Evolutionary conservation across 164 flowering plant species (phyloP).

Genomic region (Saururus chinensis): DNA sequence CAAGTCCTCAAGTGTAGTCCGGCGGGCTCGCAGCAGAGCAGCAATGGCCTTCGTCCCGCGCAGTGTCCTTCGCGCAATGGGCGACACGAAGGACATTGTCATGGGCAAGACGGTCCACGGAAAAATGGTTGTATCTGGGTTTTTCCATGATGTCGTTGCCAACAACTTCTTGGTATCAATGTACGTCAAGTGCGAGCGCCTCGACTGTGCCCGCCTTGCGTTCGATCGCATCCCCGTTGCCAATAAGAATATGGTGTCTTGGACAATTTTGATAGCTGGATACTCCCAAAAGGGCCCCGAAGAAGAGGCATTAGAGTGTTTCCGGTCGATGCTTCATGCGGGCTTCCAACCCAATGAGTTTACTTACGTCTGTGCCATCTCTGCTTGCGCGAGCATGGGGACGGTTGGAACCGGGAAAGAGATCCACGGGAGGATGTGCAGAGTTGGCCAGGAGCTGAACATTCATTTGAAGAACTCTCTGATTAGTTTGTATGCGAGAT

Average conservation of each 20-base stretch:
- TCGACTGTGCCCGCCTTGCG: slow-evolving; percentile 3
- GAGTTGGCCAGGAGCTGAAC: slow-evolving; percentile 15
- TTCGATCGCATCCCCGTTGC: slow-evolving; percentile 9
- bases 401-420: slow-evolving; percentile 28
- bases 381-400: slow-evolving; percentile 7
- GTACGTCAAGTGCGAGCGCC: slow-evolving; percentile 4
- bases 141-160: slow-evolving; percentile 19
- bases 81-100: slow-evolving; percentile 13
- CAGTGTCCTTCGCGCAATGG: slow-evolving; percentile 19
- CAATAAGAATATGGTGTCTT: slow-evolving; percentile 11
- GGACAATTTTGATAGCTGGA: slow-evolving; percentile 10
- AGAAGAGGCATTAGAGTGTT: slow-evolving; percentile 7
- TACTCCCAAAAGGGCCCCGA: slow-evolving; percentile 6
- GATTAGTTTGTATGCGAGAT: slow-evolving; percentile 38
- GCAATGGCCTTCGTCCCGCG: slow-evolving; percentile 10
- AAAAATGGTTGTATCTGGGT: slow-evolving; percentile 21
- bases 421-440: slow-evolving; percentile 30
- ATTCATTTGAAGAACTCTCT: slow-evolving; percentile 25
- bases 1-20: no score
- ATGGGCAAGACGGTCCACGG: slow-evolving; percentile 26
- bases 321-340: slow-evolving; percentile 17
- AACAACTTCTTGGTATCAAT: slow-evolving; percentile 27
- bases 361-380: slow-evolving; percentile 11
- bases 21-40: no score
- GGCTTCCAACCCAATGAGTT: slow-evolving; percentile 25